Conservation (phyloP, 2,329 filamentous ascomycete genomes). For the Pseudogymnoascus sp. region DNA sequence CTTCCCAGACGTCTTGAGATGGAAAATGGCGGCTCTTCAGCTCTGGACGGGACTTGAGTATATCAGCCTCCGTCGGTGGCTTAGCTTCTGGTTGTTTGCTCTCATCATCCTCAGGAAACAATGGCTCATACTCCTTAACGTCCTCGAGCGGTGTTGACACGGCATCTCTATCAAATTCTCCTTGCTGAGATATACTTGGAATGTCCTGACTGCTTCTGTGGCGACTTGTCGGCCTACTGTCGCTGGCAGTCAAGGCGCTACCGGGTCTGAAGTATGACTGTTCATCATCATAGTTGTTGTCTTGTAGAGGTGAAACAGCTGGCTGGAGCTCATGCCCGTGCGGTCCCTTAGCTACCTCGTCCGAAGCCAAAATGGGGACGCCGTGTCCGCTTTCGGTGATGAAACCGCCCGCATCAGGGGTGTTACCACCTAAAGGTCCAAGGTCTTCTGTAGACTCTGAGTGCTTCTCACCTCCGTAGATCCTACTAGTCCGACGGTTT, state of each 20-base stretch:
- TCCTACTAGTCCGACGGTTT: conserved; percentile 35
- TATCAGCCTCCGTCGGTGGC: conserved; percentile 40
- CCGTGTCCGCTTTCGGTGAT: conserved; percentile 54
- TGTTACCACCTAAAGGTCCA: conserved; percentile 35
- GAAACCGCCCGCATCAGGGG: conserved; percentile 37
- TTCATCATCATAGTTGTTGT: conserved; percentile 50
- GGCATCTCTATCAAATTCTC: conserved; percentile 26
- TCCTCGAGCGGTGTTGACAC: conserved; percentile 66
- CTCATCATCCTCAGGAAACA: conserved; percentile 74
- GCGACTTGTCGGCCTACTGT: conserved; percentile 49
- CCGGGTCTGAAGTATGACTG: conserved; percentile 39
- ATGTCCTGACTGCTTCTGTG: conserved; percentile 54
- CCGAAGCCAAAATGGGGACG: conserved; percentile 77
- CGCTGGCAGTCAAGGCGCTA: conserved; percentile 32
- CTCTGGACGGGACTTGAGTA: conserved; percentile 45
- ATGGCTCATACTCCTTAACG: conserved; percentile 86
- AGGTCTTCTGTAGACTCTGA: conserved; percentile 43
- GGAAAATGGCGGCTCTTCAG: conserved; percentile 65
- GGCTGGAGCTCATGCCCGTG: conserved; percentile 60
- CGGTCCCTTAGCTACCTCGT: conserved; percentile 72
- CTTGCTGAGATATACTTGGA: conserved; percentile 28
- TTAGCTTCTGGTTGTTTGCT: conserved; percentile 35
- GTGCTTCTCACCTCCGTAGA: conserved; percentile 33
- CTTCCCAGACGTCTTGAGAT: conserved; percentile 95
- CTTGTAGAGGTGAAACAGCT: conserved; percentile 67